These are phyloP conservation scores for Arthromyces matolae DNA, from an alignment of 768 basidiomycete species.

Conservation along the genomic window DNA sequence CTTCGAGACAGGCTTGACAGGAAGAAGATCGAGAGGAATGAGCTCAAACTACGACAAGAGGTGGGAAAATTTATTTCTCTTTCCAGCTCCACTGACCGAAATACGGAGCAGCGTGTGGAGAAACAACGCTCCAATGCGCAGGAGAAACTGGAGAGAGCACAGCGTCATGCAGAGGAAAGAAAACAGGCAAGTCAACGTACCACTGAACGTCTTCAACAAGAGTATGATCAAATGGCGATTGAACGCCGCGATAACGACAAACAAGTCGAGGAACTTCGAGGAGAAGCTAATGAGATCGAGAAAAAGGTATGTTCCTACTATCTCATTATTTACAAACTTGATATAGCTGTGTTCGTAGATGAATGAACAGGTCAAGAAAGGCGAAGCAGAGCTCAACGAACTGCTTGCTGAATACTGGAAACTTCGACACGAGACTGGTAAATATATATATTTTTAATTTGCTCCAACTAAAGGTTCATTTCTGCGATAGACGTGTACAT, in stretches of 20 bases:
- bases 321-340: not conserved
- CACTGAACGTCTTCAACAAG: slow-evolving; percentile 70
- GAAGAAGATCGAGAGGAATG: slow-evolving; percentile 71
- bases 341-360: slow-evolving; percentile 43
- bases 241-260: slow-evolving; percentile 78
- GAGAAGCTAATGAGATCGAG: slow-evolving; percentile 66
- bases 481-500: slow-evolving; percentile 66
- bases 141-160: slow-evolving; percentile 77
- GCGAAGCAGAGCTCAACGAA: slow-evolving; percentile 76
- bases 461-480: slow-evolving; percentile 3
- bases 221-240: slow-evolving; percentile 75
- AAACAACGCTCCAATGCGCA: slow-evolving; percentile 79
- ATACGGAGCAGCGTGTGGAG: slow-evolving; percentile 59
- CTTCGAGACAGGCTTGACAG: slow-evolving; percentile 66
- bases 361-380: slow-evolving; percentile 68
- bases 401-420: slow-evolving; percentile 83
- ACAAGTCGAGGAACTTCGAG: slow-evolving; percentile 71
- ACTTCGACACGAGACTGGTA: slow-evolving; percentile 74
- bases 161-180: slow-evolving; percentile 78
- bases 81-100: not conserved
- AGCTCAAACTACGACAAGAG: slow-evolving; percentile 65
- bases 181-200: slow-evolving; percentile 67
- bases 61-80: slow-evolving; percentile 30
- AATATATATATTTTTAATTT: slow-evolving; percentile 8
- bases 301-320: slow-evolving; percentile 44